Evolutionary conservation across 176 grass and related monocot species (phyloP), one percentile per base, ranked within the genome.

Genomic region (Bolboschoenus planiculmis): DNA sequence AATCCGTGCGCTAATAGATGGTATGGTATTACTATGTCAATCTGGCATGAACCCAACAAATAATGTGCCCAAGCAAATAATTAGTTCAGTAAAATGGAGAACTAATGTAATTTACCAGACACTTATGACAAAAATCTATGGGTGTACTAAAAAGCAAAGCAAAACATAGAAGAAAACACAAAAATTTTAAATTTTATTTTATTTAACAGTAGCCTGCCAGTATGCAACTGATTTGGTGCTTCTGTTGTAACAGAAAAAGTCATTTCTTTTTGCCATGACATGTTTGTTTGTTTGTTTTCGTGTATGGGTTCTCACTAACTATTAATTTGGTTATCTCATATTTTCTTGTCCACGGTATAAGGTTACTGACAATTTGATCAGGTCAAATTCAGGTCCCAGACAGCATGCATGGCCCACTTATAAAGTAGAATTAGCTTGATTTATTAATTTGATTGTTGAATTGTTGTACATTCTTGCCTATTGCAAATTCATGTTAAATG

Each of bases 201-300:
- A 27, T 46, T 47, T 68, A 27, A 7, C 13, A 3, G 11, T 48
- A 30, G 70, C 43, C 48, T 75, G 23, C 23, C 37, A 29, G 70
- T 27, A 72, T 68, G 2, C 20, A 44, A 43, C 23, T 75, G 43
- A 48, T 72, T 14, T 5, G 39, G 20, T 46, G 21, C 60, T 72
- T 72, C 67, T 72, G 67, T 72, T 72, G 40, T 72, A 72, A 42
- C 67, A 44, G 70, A 75, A 75, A 74, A n/a, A 50, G 23, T 4
- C 7, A 27, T 16, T 71, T 10, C 66, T 37, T 47, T 74, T 46
- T 75, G 1, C 42, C 70, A 46, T 50, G 70, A 10, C 24, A 75
- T 50, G 13, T 74, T 30, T 68, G 64, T 71, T 7, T 10, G 66
- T 43, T 43, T 75, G 3, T 30, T 48, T 48, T 16, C 1, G 29